phyloP scores from a whole-genome alignment of 805 yeast genomes.

The Lipomyces orientalis region DNA sequence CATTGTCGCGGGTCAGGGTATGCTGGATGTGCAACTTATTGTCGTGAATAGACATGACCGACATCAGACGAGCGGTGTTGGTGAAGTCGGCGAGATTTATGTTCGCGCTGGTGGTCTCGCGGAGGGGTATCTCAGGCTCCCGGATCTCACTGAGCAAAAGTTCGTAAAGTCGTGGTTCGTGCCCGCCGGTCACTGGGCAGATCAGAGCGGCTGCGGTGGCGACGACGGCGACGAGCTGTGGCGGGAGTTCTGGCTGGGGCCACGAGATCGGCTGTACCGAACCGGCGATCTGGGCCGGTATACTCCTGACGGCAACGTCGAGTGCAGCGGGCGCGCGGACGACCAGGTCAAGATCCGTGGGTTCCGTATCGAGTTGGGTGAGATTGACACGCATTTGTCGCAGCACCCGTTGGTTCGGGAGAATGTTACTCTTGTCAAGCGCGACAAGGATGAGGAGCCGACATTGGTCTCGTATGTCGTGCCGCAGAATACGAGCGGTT shows the following conservation, averaged over 20 bases:
- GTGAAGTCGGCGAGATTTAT: constrained; percentile 98
- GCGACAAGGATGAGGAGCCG: constrained; percentile 92
- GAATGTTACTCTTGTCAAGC: constrained; percentile 87
- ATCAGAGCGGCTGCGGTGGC: too few species aligned
- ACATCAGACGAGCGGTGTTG: constrained; percentile 93
- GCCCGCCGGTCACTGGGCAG: constrained; percentile 47
- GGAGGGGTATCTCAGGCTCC: constrained; percentile 92
- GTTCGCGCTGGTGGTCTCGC: constrained; percentile 98
- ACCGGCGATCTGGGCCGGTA: constrained; percentile 98
- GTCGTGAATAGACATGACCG: constrained; percentile 91
- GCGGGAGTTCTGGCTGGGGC: constrained; percentile 87
- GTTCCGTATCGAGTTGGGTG: constrained; percentile 97
- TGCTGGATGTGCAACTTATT: constrained; percentile 90
- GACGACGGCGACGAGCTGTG: constrained; percentile 60
- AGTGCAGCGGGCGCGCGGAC: constrained; percentile 98
- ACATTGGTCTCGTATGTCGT: constrained; percentile 90
- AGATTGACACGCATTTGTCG: constrained; percentile 95
- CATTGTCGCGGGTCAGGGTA: constrained; percentile 98
- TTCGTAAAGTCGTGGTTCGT: constrained; percentile 93
- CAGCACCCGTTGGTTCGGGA: constrained; percentile 93
- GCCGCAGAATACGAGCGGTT: constrained; percentile 61
- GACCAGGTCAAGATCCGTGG: constrained; percentile 99
- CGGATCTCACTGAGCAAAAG: constrained; percentile 85
- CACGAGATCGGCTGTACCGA: constrained; percentile 93
- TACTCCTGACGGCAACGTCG: constrained; percentile 95